Conservation (phyloP, 2,329 filamentous ascomycete species). For the Chlorencoelia australis region DNA sequence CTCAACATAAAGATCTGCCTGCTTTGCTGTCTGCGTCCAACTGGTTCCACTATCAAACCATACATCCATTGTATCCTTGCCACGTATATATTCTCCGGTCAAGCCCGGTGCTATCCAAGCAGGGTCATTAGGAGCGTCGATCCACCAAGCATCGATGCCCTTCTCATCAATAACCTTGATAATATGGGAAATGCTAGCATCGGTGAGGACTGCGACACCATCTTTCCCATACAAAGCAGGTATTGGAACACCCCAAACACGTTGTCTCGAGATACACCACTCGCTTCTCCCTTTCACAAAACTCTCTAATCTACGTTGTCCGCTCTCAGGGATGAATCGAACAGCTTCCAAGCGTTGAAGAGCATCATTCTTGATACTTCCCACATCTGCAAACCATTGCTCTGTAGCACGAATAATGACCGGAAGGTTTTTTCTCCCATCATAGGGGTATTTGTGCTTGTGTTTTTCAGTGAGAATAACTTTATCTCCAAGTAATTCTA, state of each 20-base stretch:
- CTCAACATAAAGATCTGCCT: conserved; percentile 83
- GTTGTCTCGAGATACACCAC: conserved; percentile 96
- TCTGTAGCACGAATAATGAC: conserved; percentile 87
- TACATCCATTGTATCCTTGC: conserved; percentile 95
- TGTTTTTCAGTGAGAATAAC: conserved; percentile 64
- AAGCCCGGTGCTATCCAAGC: conserved; percentile 67
- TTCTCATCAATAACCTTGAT: conserved; percentile 66
- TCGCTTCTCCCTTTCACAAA: conserved; percentile 84
- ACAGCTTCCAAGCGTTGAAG: conserved; percentile 61
- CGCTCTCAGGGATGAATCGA: conserved; percentile 66
- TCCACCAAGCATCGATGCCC: conserved; percentile 92
- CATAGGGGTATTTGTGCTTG: conserved; percentile 91
- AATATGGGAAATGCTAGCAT: conserved; percentile 73
- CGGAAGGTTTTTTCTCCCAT: conserved; percentile 92
- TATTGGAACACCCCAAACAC: conserved; percentile 94
- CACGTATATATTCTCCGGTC: conserved; percentile 54
- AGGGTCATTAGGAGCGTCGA: conserved; percentile 62
- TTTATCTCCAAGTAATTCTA: conserved; percentile 55
- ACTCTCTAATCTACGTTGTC: conserved; percentile 65
- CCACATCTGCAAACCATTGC: conserved; percentile 96
- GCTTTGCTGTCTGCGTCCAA: conserved; percentile 56
- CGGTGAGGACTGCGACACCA: conserved; percentile 68
- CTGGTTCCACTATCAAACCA: conserved; percentile 98
- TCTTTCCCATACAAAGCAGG: conserved; percentile 72
- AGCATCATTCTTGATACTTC: conserved; percentile 65